Base-by-base conservation (phyloP, 1,284 basidiomycete genomes). In the Termitomyces sp. region DNA sequence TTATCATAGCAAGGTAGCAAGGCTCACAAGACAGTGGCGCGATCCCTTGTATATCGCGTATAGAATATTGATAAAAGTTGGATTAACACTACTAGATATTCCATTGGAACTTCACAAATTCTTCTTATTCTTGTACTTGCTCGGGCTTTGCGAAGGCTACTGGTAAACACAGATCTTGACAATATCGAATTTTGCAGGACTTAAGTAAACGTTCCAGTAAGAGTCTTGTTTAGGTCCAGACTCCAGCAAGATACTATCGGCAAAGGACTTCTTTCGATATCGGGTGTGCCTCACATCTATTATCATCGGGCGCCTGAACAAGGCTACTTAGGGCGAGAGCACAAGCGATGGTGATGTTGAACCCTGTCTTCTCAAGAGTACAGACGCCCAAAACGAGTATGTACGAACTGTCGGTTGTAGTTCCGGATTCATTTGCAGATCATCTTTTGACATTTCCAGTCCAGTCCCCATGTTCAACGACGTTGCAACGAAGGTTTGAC, bases 311-410 rank as follows among this genome's bases (percentile, higher is more conserved):
- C 26, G 3, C 14, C 38, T 37, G 16, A 14, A 50, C 42, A 18
- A 1, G 16, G 35, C n/a, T n/a, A 5, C 3, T 19, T 24, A 77
- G 75, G 74, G 0, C 65, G 72, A 24, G 67, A 69, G 19, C 75
- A 77, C 57, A 65, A 64, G 41, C 71, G 67, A 50, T 74, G 78
- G 53, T 66, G 58, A 68, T 78, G 61, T 62, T 80, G 24, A 75
- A 72, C 50, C 76, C 75, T 0, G 72, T 73, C 0, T 80, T 80
- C 59, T 75, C 74, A 1, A 67, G 66, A 3, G 62, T 64, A 3
- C 73, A 77, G 45, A 69, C 78, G 60, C 72, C 72, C 1, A 57
- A 63, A 9, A 66, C 77, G 63, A 49, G 62, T 64, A 42, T 19
- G 62, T 31, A 44, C 54, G 62, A 31, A 43, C 19, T n/a, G 18